phyloP scores from a whole-genome alignment of 306 rosid genomes.

The Pterocarpus macrocarpus region DNA sequence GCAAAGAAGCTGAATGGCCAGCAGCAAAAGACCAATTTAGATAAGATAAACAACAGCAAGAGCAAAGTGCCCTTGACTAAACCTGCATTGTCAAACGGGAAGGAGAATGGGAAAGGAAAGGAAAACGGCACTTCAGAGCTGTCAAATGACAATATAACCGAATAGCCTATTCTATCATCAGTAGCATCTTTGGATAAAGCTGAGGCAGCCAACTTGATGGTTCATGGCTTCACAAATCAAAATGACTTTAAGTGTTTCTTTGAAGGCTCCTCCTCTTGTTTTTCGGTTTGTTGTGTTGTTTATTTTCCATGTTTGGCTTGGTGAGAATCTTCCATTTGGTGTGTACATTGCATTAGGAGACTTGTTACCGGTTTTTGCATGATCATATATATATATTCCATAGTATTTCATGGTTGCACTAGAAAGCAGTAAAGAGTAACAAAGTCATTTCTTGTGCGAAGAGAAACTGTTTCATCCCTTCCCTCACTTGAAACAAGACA shows the following conservation, averaged over 20 bases:
- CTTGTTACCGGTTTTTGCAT: conserved; percentile 5
- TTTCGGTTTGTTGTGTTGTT: background rate
- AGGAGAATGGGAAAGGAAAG: conserved; percentile 60
- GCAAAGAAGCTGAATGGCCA: conserved; percentile 60
- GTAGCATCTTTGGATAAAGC: background rate
- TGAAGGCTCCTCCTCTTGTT: background rate
- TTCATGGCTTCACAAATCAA: conserved; percentile 25
- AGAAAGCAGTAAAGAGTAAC: conserved; percentile 48
- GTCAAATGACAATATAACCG: conserved; percentile 44
- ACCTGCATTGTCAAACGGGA: conserved; percentile 56
- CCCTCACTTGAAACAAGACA: conserved; percentile 45
- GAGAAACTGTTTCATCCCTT: conserved; percentile 43
- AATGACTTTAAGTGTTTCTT: background rate
- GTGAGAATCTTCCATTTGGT: conserved; percentile 45
- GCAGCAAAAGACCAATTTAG: conserved; percentile 43
- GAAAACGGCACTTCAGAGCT: conserved; percentile 48
- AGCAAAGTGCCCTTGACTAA: conserved; percentile 42
- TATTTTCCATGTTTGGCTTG: conserved; percentile 42
- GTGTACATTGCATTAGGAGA: conserved; percentile 28
- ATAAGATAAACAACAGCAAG: conserved; percentile 50
- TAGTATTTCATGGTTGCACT: conserved; percentile 43
- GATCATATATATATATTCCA: conserved; percentile 3
- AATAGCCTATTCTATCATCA: conserved; percentile 24
- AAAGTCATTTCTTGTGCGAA: conserved; percentile 48
- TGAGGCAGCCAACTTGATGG: conserved; percentile 30